Evolutionary conservation across 768 basidiomycete species (phyloP), one percentile per base, ranked within the genome.

Genomic region (Mycena venus): DNA sequence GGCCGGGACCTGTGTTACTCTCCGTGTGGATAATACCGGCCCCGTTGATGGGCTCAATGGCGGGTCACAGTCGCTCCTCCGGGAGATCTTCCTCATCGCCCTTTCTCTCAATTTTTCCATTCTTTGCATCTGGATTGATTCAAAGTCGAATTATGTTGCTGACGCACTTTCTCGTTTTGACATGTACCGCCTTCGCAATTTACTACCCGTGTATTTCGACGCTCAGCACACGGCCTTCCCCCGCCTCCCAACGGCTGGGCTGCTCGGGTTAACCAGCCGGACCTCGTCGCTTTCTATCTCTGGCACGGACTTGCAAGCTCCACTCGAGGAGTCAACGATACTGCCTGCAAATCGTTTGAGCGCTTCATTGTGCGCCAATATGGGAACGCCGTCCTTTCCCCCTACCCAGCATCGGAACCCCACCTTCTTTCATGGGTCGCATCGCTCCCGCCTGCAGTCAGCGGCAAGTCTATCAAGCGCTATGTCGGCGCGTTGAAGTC

Each of bases 241-340:
- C 34, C 66, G 29, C 66, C 66, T 68, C 66, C 66, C 66, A 12
- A 68, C 40, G 56, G 55, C 27, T 68, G 66, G 66, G 53, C 66
- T 58, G 38, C 66, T 68, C 38, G 38, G 19, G 55, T 68, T 29
- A 68, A 68, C 66, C 66, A 68, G 55, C 66, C 66, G n/a, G 66
- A 68, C 10, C 40, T 29, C 29, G 55, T 68, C 31, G 66, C 66
- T 21, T 56, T 68, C 14, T 68, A 42, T 23, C 36, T 68, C 23
- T 68, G 66, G 66, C 66, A 68, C 32, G 56, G 56, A 10, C 56
- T 59, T 23, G 56, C 56, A 4, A 36, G 56, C 31, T 59, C 56
- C 32, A 59, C 56, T 23, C 56, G 56, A 34, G 56, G 56, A 34
- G 56, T 59, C 34, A 59, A 55, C 53, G 27, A 66, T 25, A 66